These are phyloP conservation scores for Rhododendron kiyosumense DNA, from an alignment of 148 eudicot genomes.

Conservation along the genomic window DNA sequence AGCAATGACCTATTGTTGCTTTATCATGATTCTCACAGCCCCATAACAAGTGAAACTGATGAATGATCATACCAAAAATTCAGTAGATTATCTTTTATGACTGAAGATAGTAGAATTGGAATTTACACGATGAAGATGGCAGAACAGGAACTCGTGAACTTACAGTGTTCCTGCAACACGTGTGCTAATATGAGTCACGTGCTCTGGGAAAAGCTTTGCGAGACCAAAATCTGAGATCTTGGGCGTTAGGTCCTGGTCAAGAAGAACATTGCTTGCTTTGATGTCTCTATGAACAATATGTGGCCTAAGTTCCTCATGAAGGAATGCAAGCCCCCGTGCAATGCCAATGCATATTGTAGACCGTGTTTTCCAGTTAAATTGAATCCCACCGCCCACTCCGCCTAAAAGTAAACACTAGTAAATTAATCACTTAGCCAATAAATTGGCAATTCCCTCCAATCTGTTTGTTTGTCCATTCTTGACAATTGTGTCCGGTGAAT, in stretches of 20 bases:
- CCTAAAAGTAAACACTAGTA: slow-evolving; percentile 26
- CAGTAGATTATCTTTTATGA: neutral
- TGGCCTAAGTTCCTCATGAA: slow-evolving; percentile 73
- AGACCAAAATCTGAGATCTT: slow-evolving; percentile 91
- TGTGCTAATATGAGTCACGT: slow-evolving; percentile 76
- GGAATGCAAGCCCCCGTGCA: slow-evolving; percentile 76
- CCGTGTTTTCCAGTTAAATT: slow-evolving; percentile 60
- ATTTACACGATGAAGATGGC: neutral
- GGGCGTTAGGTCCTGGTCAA: slow-evolving; percentile 66
- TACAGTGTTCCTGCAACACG: slow-evolving; percentile 87
- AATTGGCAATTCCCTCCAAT: neutral
- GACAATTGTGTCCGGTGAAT: neutral
- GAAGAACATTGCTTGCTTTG: slow-evolving; percentile 87
- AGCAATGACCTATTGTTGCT: neutral
- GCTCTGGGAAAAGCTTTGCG: slow-evolving; percentile 72
- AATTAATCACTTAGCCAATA: neutral
- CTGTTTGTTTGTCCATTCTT: neutral
- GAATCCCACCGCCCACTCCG: slow-evolving; percentile 25
- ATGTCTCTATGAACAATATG: slow-evolving; percentile 85
- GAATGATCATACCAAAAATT: neutral
- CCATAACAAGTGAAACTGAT: neutral
- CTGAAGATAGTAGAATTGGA: neutral
- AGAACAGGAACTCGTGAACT: slow-evolving; percentile 26
- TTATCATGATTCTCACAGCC: neutral
- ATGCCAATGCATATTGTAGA: slow-evolving; percentile 58